These are phyloP conservation scores for Hericium rajendrae DNA, from an alignment of 768 basidiomycete species.

Conservation along the genomic window DNA sequence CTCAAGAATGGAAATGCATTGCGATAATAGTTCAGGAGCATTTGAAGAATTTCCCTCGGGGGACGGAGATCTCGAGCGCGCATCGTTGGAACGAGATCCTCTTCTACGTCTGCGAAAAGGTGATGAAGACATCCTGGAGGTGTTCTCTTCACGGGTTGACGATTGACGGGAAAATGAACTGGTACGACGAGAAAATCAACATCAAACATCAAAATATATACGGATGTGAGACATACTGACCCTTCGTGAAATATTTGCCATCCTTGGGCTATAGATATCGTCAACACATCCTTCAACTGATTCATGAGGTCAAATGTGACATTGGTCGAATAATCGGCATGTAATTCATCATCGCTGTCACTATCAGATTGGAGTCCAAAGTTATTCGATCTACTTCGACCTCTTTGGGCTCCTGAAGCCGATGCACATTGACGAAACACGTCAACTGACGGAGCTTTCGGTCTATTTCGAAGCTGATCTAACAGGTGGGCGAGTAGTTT, in stretches of 20 bases:
- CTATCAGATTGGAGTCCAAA: slow-evolving; percentile 22
- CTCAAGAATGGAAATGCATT: slow-evolving; percentile 50
- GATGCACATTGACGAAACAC: neutral
- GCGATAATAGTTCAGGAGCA: slow-evolving; percentile 44
- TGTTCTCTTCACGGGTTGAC: neutral
- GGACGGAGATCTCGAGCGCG: slow-evolving; percentile 43
- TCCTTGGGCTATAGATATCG: slow-evolving; percentile 5
- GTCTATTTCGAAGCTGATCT: slow-evolving; percentile 48
- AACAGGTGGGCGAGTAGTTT: slow-evolving; percentile 63
- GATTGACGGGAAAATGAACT: neutral
- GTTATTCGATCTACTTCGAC: neutral
- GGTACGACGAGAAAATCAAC: neutral
- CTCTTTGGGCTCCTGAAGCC: too few relatives aligned
- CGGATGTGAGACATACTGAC: neutral
- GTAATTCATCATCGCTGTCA: slow-evolving; percentile 31
- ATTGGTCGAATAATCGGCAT: slow-evolving; percentile 50
- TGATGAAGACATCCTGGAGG: slow-evolving; percentile 16
- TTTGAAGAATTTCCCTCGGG: slow-evolving; percentile 17
- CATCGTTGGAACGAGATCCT: slow-evolving; percentile 23
- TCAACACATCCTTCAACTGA: slow-evolving; percentile 50
- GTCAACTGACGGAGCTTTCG: slow-evolving; percentile 42
- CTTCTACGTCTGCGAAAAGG: slow-evolving; percentile 39
- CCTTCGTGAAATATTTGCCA: slow-evolving; percentile 11
- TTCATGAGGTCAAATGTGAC: slow-evolving; percentile 52
- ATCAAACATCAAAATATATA: neutral